Evolutionary conservation across 768 basidiomycete species (phyloP).

Genomic region (Rhizopogon salebrosus): DNA sequence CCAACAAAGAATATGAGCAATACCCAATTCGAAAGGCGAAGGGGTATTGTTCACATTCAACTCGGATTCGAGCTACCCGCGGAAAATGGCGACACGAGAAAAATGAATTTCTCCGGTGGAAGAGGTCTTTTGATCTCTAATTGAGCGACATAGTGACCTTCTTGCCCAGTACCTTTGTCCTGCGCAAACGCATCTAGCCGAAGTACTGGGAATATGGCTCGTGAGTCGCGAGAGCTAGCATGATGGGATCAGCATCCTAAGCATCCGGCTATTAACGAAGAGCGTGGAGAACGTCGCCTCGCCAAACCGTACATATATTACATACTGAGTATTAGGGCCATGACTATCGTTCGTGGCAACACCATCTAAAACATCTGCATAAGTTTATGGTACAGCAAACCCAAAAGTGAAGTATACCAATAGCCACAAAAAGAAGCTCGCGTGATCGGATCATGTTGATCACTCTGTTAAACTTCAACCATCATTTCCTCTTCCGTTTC

Average conservation of each 20-base stretch:
- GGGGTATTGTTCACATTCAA: conserved; percentile 70
- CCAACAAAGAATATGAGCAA: too few relatives aligned
- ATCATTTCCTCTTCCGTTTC: conserved; percentile 99
- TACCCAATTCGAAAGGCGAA: conserved; percentile 97
- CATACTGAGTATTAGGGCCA: too few relatives aligned
- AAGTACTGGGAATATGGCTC: conserved; percentile 96
- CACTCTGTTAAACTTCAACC: conserved; percentile 93
- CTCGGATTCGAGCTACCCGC: conserved; percentile 97
- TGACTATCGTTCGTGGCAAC: conserved; percentile 87
- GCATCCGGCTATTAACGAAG: conserved; percentile 9
- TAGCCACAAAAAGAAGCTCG: conserved; percentile 96
- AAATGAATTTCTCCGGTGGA: conserved; percentile 82
- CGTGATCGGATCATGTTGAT: conserved; percentile 96
- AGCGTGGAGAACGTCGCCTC: conserved; percentile 19
- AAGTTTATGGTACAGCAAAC: too few relatives aligned
- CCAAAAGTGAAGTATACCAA: conserved; percentile 52
- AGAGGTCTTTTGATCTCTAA: conserved; percentile 59
- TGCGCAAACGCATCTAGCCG: conserved; percentile 97
- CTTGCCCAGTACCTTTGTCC: too few relatives aligned
- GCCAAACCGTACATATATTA: conserved; percentile 98
- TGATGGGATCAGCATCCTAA: conserved; percentile 97
- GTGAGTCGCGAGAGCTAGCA: conserved; percentile 96
- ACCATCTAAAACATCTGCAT: conserved; percentile 54
- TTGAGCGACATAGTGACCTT: conserved; percentile 93
- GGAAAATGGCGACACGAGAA: conserved; percentile 90